phyloP scores from a whole-genome alignment of 192 early-diverging fungal species.

The Thamnidium elegans region DNA sequence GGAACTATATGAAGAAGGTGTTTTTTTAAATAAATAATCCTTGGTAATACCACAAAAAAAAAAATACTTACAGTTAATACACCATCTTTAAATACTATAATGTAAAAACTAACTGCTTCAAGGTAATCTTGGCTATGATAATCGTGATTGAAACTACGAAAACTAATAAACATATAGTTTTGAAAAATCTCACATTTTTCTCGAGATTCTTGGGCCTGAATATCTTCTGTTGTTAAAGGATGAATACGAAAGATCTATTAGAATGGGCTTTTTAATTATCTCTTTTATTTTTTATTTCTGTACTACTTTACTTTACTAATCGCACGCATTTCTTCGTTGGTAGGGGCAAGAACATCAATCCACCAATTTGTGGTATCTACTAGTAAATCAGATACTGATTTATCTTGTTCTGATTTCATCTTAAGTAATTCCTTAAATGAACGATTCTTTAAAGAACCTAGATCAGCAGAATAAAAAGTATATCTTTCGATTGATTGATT shows the following conservation, averaged over 20 bases:
- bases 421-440: background rate
- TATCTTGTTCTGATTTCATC: background rate
- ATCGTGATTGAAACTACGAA: constrained; percentile 74
- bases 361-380: constrained; percentile 52
- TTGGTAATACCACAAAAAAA: too few species aligned
- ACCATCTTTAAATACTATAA: constrained; percentile 66
- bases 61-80: constrained; percentile 58
- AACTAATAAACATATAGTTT: constrained; percentile 92
- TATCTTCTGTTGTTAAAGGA: constrained; percentile 86
- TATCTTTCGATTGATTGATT: background rate
- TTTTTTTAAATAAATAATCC: background rate
- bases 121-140: constrained; percentile 60
- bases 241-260: constrained; percentile 65
- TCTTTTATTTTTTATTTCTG: background rate
- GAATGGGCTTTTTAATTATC: background rate
- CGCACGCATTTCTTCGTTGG: constrained; percentile 52
- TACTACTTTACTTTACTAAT: constrained; percentile 48
- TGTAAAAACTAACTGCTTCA: constrained; percentile 67
- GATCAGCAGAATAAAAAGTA: constrained; percentile 10
- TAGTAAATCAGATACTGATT: constrained; percentile 15
- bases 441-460: constrained; percentile 6
- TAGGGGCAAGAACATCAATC: constrained; percentile 63
- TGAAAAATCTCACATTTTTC: constrained; percentile 92
- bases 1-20: constrained; percentile 48
- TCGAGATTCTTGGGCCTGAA: constrained; percentile 78